Evolutionary conservation across 2,329 filamentous ascomycete species (phyloP), one percentile per base, ranked within the genome.

Genomic region (Colletotrichum lentis): DNA sequence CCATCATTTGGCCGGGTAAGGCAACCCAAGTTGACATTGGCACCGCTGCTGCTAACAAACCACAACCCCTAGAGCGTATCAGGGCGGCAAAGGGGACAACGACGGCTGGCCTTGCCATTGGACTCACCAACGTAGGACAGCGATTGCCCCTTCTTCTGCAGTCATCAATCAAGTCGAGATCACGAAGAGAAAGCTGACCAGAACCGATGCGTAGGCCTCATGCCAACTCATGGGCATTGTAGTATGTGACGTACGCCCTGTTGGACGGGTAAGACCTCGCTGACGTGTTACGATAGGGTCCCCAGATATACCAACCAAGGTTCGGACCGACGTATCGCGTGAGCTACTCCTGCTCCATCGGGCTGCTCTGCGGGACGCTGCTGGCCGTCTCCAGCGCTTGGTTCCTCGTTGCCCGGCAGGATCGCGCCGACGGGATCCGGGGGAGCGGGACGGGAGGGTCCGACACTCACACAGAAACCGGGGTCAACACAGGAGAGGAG

Each of bases 251-350:
- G 6, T 3, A 31, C 12, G 1, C 12, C 20, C 5, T 8, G 7
- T 6, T 16, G 37, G 5, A 1, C 8, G 12, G 18, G 1, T 14
- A 14, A 6, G 2, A 5, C n/a, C 14, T 18, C 18, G 12, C 31
- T 55, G 27, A 60, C 27, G 10, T 43, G 18, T 14, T 5, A 41
- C 27, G 1, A 27, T 24, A 73, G 72, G 74, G 79, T 1, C 79
- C 79, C 16, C 78, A 79, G 69, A 77, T 80, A 5, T 80, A 81
- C 69, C 77, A 79, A 64, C 62, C 75, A 3, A 79, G 74, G 63
- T 81, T 79, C 66, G 79, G 79, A 0, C 79, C 79, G 35, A 75
- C 72, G 2, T 81, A 81, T 72, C 72, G 71, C 8, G 74, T 80
- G 14, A 80, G 77, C 69, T 81, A 77, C 70, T 73, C 74, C 8